Conservation (phyloP, 805 yeast species). For the Yamadazyma sp. region DNA sequence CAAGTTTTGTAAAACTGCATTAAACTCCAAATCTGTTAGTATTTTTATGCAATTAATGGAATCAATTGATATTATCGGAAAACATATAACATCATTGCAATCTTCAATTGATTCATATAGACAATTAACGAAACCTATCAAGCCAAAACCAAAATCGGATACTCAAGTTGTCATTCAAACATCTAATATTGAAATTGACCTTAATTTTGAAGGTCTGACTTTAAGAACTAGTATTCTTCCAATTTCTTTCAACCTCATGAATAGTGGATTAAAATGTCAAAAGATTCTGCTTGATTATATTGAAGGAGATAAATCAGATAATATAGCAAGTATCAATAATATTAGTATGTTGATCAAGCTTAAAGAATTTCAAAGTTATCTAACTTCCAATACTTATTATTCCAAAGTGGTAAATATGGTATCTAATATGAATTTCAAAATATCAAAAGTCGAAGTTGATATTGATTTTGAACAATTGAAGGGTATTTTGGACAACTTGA, state of each 20-base stretch:
- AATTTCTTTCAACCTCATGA: slow-evolving; percentile 37
- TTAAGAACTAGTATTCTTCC: slow-evolving; percentile 39
- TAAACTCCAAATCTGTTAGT: slow-evolving; percentile 7
- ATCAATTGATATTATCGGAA: not conserved
- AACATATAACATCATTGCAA: slow-evolving; percentile 1
- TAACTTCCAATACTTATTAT: slow-evolving; percentile 13
- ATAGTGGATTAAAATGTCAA: slow-evolving; percentile 31
- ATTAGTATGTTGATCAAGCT: slow-evolving; percentile 25
- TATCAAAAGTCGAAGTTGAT: slow-evolving; percentile 6
- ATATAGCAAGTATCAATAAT: slow-evolving; percentile 19
- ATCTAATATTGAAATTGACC: slow-evolving; percentile 28
- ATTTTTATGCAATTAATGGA: slow-evolving; percentile 5
- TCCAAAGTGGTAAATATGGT: slow-evolving; percentile 18
- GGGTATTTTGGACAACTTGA: not conserved
- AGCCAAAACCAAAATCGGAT: slow-evolving; percentile 1
- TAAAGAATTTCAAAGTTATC: slow-evolving; percentile 22
- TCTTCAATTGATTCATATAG: slow-evolving; percentile 5
- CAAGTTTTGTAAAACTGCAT: slow-evolving; percentile 7
- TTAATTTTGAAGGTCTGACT: slow-evolving; percentile 15
- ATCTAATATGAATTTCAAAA: slow-evolving; percentile 12
- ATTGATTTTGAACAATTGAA: not conserved
- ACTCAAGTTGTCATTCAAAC: slow-evolving; percentile 38
- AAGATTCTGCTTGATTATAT: slow-evolving; percentile 10
- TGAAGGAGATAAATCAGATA: slow-evolving; percentile 2
- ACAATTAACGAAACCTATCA: not conserved